Base-by-base conservation (phyloP, 371 early-diverging fungal species). In the Umbelopsis sp. region DNA sequence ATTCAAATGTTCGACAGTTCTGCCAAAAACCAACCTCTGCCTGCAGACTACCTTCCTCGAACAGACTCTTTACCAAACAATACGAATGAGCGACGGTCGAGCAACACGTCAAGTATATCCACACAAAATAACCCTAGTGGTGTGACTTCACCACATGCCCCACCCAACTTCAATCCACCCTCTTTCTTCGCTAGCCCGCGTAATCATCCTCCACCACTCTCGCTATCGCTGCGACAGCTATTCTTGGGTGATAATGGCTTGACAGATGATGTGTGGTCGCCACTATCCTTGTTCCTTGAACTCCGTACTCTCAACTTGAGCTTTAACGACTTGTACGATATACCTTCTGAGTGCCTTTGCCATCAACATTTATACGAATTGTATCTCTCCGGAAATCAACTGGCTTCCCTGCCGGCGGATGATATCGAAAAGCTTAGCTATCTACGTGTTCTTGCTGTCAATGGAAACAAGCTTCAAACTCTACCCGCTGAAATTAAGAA, bases 401-500 rank as follows among this genome's bases (percentile, higher is more conserved):
- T 97, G 50, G 85, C 93, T 9, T 90, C 90, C 0, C 76, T 97
- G 18, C 97, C 96, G 3, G 93, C 91, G 29, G 94, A 94, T 64
- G 97, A 96, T 57, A 88, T 96, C 38, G 94, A 91, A 65, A 86
- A 85, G 29, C 85, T 94, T 65, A 81, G 87, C 32, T 83, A 76
- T 24, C 67, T 96, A 20, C 86, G 88, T 20, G 83, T 91, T 10
- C 72, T 97, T 45, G 92, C 93, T 71, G 82, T 97, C 63, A 96
- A 97, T 74, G 93, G 93, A 41, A 97, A 97, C 78, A 93, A 92
- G 72, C 79, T 97, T 41, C 92, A 91, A 66, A 94, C 95, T 0
- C 79, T 97, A 2, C 97, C 97, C n/a, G 93, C 94, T 4, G 96
- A 96, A 81, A 86, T 97, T 45, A 91, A 92, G 66, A 95, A 96